Percentiles rank a stretch among this genome's conserved stretches.
phyloP scores from a whole-genome alignment of 169 alveolate genomes.

The Cryptosporidium bovis region DNA sequence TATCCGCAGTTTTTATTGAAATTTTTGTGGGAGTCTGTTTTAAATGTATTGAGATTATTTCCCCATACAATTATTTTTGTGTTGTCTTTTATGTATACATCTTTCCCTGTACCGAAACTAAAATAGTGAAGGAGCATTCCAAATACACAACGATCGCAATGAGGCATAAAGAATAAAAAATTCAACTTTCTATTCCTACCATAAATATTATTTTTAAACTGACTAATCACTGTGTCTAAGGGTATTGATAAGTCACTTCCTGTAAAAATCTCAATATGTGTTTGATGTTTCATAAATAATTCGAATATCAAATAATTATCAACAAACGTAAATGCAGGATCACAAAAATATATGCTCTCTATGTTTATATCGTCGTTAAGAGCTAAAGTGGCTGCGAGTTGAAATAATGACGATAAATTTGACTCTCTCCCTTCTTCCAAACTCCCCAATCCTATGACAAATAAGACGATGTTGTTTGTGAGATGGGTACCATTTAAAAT shows the following conservation, averaged over 20 bases:
- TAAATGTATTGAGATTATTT: conserved; percentile 35
- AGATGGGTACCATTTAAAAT: not conserved
- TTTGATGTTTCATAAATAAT: conserved; percentile 1
- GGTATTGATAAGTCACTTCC: conserved; percentile 35
- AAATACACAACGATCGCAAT: conserved; percentile 67
- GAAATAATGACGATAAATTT: conserved; percentile 42
- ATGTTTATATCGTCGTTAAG: conserved; percentile 14
- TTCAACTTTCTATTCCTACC: conserved; percentile 12
- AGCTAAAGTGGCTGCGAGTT: conserved; percentile 36
- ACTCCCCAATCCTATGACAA: conserved; percentile 57
- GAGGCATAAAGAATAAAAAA: conserved; percentile 61
- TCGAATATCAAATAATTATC: conserved; percentile 58
- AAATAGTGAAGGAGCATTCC: conserved; percentile 62
- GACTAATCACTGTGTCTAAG: conserved; percentile 3
- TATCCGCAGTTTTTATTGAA: conserved; percentile 47
- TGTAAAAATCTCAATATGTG: conserved; percentile 57
- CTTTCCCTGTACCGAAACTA: conserved; percentile 24
- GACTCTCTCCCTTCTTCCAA: conserved; percentile 7
- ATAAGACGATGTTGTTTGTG: not conserved
- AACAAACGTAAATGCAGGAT: conserved; percentile 48
- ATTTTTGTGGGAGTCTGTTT: conserved; percentile 14
- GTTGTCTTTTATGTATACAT: conserved; percentile 5
- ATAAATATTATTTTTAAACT: conserved; percentile 7
- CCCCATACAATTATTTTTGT: conserved; percentile 59
- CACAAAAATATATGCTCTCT: conserved; percentile 70